Evolutionary conservation across 345 rosid genomes (phyloP), one percentile per base, ranked within the genome.

Genomic region (Boechera divaricarpa): DNA sequence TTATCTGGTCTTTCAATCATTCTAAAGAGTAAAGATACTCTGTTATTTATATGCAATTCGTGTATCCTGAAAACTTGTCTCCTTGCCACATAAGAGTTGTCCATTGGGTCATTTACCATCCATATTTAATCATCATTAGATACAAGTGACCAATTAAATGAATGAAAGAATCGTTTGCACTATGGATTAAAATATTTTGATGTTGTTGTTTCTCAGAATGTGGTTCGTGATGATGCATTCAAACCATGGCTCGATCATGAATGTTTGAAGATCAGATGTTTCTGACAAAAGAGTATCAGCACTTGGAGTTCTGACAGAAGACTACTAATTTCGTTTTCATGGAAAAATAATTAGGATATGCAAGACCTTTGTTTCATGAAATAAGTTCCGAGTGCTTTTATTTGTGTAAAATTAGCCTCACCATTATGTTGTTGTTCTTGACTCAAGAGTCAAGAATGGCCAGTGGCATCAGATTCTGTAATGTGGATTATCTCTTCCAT

Each of bases 161-260:
- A 70, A 57, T 57, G 13, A 8, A 32, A 38, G 36, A 10, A 32
- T 12, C 18, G 15, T 47, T 73, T 53, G 63, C 42, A 18, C 10
- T 42, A 7, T 13, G 67, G 51, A 33, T 7, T 38, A 16, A 16
- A 58, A 28, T 6, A 6, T 5, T 28, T 38, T 53, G 56, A 69
- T 77, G 48, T 60, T 32, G 35, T 56, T 29, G 52, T 48, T 65
- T 52, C 38, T 56, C 91, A 89, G 97, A 81, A 84, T 67, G 29
- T 80, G 55, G 51, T 73, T 7, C 82, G 64, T 67, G 83, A 82
- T 59, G 94, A 79, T 77, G 68, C 69, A 35, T 89, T 91, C 61
- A 64, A 58, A 75, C 94, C 92, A 11, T 89, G 94, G 97, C 36
- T 64, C 72, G 89, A 85, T 49, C 33, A 53, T 2, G 72, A 72